Evolutionary conservation across 2,329 filamentous ascomycete genomes (phyloP), one percentile per base, ranked within the genome.

Genomic region (Fusarium sp.): DNA sequence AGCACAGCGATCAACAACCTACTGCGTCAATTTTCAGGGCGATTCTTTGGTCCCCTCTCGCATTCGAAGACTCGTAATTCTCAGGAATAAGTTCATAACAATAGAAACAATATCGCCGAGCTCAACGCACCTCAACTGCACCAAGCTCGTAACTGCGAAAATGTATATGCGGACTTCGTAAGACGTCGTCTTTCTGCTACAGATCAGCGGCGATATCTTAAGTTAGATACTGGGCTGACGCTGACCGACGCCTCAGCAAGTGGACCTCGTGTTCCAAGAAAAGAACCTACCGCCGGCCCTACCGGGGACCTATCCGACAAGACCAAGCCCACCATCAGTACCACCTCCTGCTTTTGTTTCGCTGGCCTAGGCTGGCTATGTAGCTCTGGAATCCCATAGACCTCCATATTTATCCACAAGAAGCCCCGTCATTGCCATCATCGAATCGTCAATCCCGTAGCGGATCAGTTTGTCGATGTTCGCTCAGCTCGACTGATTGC

Each of bases 201-300:
- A 40, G 51, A 58, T 70, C 65, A 62, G 65, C 65, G 47, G 51
- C 39, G 13, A 51, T 34, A 26, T 56, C 65, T 59, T 9, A 26
- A 62, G 31, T 34, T 49, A 39, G 43, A 39, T 45, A 24, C 62
- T 61, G 42, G 55, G 52, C 67, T 70, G 67, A 59, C 57, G 66
- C 53, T 70, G 52, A 56, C 57, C n/a, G 21, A 45, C 50, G 50
- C 51, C 44, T 43, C 47, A 50, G 31, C 45, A 31, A 44, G 65
- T 68, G 65, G 64, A 55, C 31, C 55, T 60, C 61, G 50, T 67
- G 62, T 70, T 64, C 67, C 62, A 70, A 56, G 58, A 70, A 64
- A 67, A 67, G 67, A 70, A 61, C 31, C 21, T n/a, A 40, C 31
- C 11, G 52, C 62, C 66, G 62, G 66, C 44, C 51, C 39, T 67